phyloP scores from a whole-genome alignment of 2,329 filamentous ascomycete species.

The Didymosphaeria variabile region DNA sequence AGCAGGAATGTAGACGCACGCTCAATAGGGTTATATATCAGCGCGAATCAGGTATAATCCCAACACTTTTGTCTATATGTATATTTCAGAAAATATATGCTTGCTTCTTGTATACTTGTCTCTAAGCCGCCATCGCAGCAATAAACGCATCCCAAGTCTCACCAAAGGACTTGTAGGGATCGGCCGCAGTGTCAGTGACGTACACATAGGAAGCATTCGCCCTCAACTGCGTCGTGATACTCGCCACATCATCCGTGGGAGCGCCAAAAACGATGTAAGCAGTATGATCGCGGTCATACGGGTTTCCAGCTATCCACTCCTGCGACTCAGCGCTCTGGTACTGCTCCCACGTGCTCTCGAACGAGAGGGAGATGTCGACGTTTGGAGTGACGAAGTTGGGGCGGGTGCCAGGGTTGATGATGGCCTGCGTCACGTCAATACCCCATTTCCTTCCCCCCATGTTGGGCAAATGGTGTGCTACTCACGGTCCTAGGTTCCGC shows the following conservation, averaged over 20 bases:
- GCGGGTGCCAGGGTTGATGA: slow-evolving; percentile 10
- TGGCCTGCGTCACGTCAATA: slow-evolving; percentile 1
- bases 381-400: slow-evolving; percentile 9
- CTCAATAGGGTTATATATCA: no score
- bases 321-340: slow-evolving; percentile 1
- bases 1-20: no score
- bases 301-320: slow-evolving; percentile 6
- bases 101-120: background rate
- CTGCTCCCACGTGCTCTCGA: slow-evolving; percentile 1
- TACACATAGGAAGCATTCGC: slow-evolving; percentile 6
- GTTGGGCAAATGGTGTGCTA: background rate
- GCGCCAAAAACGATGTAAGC: slow-evolving; percentile 3
- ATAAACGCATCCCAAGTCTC: slow-evolving; percentile 2
- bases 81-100: no score
- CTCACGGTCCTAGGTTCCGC: background rate
- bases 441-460: background rate
- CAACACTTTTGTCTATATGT: no score
- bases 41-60: no score
- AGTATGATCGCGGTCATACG: slow-evolving; percentile 6
- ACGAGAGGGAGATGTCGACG: slow-evolving; percentile 6
- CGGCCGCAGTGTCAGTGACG: background rate
- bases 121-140: slow-evolving; percentile 9
- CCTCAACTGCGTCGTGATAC: slow-evolving; percentile 3
- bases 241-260: background rate
- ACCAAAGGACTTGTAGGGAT: slow-evolving; percentile 2